A percentile compares a stretch with the other conserved stretches of the same genome.
These are phyloP conservation scores for Paramecium primaurelia DNA, from an alignment of 73 alveolate species.

Conservation along the genomic window DNA sequence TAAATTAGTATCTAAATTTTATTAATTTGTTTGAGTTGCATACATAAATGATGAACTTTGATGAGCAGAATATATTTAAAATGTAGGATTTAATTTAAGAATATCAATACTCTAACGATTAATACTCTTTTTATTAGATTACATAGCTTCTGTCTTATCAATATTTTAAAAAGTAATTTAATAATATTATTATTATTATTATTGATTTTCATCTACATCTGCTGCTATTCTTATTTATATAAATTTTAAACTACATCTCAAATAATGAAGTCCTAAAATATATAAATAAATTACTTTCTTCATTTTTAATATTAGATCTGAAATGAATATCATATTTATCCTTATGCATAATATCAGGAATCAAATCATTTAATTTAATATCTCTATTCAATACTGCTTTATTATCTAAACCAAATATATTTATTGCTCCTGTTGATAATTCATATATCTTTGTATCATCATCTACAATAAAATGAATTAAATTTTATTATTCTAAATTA, in stretches of 20 bases:
- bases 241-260: not conserved
- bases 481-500: not conserved
- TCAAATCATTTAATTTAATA: not conserved
- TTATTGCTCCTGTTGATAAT: conserved; percentile 48
- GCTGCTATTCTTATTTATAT: not conserved
- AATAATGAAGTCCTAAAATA: not conserved
- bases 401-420: not conserved
- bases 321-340: not conserved
- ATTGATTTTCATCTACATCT: not conserved
- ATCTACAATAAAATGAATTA: not conserved
- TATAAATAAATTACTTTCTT: not conserved
- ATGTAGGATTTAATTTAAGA: not conserved
- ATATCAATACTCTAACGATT: not conserved
- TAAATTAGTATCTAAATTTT: conserved; percentile 9
- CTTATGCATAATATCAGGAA: not conserved
- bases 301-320: not conserved
- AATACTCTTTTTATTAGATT: not conserved
- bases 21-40: not conserved
- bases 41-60: not conserved
- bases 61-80: not conserved
- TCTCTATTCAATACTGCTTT: not conserved
- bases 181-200: not conserved
- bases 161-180: not conserved
- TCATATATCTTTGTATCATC: not conserved
- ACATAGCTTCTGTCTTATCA: not conserved